phyloP scores from a whole-genome alignment of 306 rosid species.

The Parietaria judaica region DNA sequence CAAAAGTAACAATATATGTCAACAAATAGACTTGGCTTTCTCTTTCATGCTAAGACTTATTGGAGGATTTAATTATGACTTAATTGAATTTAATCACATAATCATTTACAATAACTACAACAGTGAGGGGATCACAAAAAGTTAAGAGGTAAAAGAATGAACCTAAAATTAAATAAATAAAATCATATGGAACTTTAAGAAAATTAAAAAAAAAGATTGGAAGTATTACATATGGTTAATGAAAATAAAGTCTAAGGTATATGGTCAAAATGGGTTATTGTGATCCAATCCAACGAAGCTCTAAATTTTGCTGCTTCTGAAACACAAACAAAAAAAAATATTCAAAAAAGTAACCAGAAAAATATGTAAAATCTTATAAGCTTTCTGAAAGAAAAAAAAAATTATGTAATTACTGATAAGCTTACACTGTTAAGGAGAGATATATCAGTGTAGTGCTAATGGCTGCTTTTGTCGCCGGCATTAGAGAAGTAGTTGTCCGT shows the following conservation, averaged over 20 bases:
- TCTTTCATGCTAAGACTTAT: not conserved
- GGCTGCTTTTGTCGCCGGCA: not conserved
- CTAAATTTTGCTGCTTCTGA: conserved; percentile 27
- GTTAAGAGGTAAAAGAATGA: not conserved
- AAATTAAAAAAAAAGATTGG: not conserved
- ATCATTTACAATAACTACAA: conserved; percentile 35
- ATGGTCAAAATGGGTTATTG: conserved; percentile 18
- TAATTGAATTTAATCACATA: conserved; percentile 11
- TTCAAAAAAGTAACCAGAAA: not conserved
- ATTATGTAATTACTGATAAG: no score
- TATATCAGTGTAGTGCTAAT: not conserved
- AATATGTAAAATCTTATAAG: not conserved
- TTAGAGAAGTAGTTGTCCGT: not conserved
- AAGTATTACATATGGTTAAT: conserved; percentile 13
- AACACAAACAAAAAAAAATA: conserved; percentile 8
- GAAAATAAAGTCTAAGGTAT: conserved; percentile 20
- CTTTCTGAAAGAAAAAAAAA: no score
- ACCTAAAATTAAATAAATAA: not conserved
- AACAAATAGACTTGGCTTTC: no score
- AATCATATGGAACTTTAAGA: not conserved
- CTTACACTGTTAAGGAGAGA: no score
- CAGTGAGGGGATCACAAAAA: conserved; percentile 19
- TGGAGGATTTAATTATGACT: not conserved
- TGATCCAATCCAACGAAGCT: conserved; percentile 16
- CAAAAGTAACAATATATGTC: no score